A percentile compares a stretch with the other conserved stretches of the same genome.
Conservation (phyloP, 768 basidiomycete species). For the Boletus insuetus region DNA sequence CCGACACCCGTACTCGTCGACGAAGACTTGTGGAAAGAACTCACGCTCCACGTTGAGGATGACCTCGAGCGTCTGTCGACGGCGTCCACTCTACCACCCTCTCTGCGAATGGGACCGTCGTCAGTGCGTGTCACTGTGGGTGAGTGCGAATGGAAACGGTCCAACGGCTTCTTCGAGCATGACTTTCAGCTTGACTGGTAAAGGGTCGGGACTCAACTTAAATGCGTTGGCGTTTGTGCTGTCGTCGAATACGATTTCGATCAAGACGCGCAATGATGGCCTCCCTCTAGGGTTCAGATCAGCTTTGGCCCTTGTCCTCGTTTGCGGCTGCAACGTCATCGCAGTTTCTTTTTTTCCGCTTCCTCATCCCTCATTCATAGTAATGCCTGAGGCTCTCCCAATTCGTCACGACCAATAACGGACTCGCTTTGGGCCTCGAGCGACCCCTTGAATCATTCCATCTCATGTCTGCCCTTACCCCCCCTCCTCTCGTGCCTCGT, state of each 20-base stretch:
- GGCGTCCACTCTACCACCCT: slow-evolving; percentile 4
- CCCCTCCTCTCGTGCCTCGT: too few species aligned
- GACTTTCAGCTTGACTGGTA: neutral
- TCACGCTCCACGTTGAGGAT: slow-evolving; percentile 29
- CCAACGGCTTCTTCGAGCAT: neutral
- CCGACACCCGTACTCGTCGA: too few species aligned
- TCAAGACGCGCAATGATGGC: slow-evolving; percentile 20
- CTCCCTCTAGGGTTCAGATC: too few species aligned
- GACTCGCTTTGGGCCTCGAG: too few species aligned
- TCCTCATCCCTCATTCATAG: neutral
- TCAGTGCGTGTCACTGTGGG: too few species aligned
- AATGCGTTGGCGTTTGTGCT: slow-evolving; percentile 23
- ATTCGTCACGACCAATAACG: too few species aligned
- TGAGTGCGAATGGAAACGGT: too few species aligned
- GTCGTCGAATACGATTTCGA: slow-evolving; percentile 9
- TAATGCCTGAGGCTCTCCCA: too few species aligned
- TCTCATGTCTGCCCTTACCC: neutral
- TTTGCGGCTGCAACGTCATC: slow-evolving; percentile 4
- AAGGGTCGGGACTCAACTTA: slow-evolving; percentile 16
- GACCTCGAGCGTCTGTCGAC: slow-evolving; percentile 23
- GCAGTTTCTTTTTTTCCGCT: neutral
- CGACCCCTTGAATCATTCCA: too few species aligned
- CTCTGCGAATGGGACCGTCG: neutral
- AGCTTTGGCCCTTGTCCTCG: too few species aligned
- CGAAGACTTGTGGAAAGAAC: slow-evolving; percentile 34